phyloP scores from a whole-genome alignment of 768 basidiomycete genomes.

The Russula earlei region DNA sequence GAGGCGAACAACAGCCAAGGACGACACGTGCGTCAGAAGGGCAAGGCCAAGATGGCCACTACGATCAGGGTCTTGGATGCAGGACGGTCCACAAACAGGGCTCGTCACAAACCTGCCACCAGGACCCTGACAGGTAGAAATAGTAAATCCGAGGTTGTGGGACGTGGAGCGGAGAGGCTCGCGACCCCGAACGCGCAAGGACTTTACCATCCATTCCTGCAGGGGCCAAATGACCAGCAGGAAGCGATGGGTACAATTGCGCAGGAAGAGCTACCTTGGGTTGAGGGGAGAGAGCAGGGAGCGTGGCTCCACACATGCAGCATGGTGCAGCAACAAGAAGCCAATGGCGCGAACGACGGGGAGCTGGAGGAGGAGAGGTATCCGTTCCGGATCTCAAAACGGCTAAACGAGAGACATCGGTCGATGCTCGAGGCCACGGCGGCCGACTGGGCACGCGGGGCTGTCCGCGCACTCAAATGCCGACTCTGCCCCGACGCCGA shows the following conservation, averaged over 20 bases:
- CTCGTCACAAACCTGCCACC: too few species aligned
- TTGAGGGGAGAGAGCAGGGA: too few species aligned
- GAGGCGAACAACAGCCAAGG: too few species aligned
- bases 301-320: too few species aligned
- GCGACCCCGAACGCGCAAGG: not conserved
- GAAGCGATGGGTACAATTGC: not conserved
- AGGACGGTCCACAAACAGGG: not conserved
- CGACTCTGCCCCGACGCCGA: not conserved
- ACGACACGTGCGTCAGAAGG: not conserved
- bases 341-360: too few species aligned
- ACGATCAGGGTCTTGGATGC: not conserved
- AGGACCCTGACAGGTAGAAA: not conserved
- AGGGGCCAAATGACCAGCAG: not conserved
- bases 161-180: not conserved
- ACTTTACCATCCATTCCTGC: not conserved
- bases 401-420: not conserved
- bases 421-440: not conserved
- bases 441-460: not conserved
- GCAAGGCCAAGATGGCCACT: not conserved
- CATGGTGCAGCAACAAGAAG: too few species aligned
- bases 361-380: too few species aligned
- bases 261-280: too few species aligned
- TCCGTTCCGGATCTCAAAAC: not conserved
- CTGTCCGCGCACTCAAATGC: not conserved
- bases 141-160: not conserved